Evolutionary conservation across 306 rosid genomes (phyloP).

Genomic region (Glycine soja): DNA sequence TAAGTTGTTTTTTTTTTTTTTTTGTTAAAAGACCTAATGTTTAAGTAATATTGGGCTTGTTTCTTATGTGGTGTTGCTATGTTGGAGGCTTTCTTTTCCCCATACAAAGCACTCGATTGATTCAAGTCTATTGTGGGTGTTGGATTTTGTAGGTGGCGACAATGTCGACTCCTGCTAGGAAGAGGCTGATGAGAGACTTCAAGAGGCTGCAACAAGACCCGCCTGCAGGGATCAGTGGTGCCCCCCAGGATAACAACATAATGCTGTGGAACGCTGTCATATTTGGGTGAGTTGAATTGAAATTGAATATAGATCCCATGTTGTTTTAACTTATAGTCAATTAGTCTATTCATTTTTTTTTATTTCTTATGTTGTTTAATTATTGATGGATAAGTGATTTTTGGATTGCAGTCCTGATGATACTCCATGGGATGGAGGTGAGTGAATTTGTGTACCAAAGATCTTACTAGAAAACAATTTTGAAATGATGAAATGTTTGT

Average conservation of each 20-base stretch:
- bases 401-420: constrained; percentile 61
- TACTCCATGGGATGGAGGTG: constrained; percentile 65
- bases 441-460: constrained; percentile 26
- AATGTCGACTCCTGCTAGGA: constrained; percentile 89
- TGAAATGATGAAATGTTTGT: not conserved
- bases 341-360: constrained; percentile 30
- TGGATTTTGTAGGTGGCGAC: constrained; percentile 59
- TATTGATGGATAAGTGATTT: constrained; percentile 52
- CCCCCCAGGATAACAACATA: constrained; percentile 90
- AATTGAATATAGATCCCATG: constrained; percentile 22
- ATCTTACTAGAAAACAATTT: not conserved
- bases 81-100: not conserved
- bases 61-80: not conserved
- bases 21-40: too few relatives aligned
- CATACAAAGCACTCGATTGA: not conserved
- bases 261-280: constrained; percentile 95
- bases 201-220: constrained; percentile 95
- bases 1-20: constrained; percentile 3
- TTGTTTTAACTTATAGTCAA: constrained; percentile 1
- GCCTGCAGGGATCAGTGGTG: constrained; percentile 93
- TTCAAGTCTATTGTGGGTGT: not conserved
- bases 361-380: constrained; percentile 36
- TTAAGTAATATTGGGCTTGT: not conserved
- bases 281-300: constrained; percentile 69
- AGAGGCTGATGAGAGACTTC: constrained; percentile 91